phyloP scores from a whole-genome alignment of 2,329 filamentous ascomycete species.

The Aureobasidium uvarum region DNA sequence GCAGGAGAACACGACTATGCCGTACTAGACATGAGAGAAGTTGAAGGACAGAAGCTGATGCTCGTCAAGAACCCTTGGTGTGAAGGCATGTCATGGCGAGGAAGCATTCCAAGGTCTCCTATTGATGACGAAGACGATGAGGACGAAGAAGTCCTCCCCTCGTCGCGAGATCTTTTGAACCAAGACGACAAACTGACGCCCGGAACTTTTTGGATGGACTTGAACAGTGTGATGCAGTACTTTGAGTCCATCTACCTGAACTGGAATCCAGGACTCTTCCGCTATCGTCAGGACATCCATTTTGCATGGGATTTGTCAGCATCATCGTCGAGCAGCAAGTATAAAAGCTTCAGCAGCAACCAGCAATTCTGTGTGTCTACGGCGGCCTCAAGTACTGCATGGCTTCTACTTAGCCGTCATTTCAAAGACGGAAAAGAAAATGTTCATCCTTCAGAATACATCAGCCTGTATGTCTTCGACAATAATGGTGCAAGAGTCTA shows the following conservation, averaged over 20 bases:
- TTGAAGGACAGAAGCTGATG: conserved; percentile 62
- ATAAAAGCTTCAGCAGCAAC: conserved; percentile 69
- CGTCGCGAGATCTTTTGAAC: conserved; percentile 40
- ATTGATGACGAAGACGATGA: conserved; percentile 23
- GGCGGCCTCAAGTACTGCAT: conserved; percentile 61
- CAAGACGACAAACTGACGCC: conserved; percentile 49
- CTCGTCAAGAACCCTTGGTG: conserved; percentile 97
- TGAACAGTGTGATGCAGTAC: conserved; percentile 82
- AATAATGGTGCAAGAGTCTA: conserved; percentile 69
- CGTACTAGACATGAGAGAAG: conserved; percentile 73
- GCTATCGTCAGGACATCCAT: conserved; percentile 80
- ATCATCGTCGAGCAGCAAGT: conserved; percentile 51
- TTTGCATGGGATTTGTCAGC: conserved; percentile 72
- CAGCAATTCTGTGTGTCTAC: conserved; percentile 60
- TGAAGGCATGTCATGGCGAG: conserved; percentile 72
- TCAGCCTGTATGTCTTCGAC: conserved; percentile 80
- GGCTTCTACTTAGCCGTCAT: conserved; percentile 84
- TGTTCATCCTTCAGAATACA: conserved; percentile 64
- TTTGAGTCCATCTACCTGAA: conserved; percentile 97
- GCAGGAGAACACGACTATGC: conserved; percentile 94
- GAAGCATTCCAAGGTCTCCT: conserved; percentile 38
- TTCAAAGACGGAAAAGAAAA: conserved; percentile 56
- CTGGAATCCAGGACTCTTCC: conserved; percentile 89
- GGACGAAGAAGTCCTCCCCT: conserved; percentile 35
- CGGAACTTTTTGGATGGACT: conserved; percentile 91